Base-by-base conservation (phyloP, 352 stramenopile species). In the Phytophthora cactorum region DNA sequence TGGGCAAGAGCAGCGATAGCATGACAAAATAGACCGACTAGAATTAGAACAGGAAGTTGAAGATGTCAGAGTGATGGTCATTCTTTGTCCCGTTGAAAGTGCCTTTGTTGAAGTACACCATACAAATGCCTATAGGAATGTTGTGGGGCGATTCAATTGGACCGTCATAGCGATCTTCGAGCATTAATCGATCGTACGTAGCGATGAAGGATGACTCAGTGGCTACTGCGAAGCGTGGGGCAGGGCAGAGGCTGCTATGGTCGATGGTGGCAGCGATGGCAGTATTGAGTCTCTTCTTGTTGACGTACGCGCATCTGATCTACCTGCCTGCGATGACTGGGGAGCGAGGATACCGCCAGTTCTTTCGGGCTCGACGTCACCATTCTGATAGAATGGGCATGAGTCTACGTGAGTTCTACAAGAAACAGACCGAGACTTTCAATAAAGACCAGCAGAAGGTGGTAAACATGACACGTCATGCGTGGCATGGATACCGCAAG, bases 381-480 rank as follows among this genome's bases (percentile, higher is more conserved):
- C 46, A 25, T 7, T 12, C 25, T 28, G 15, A 17, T 34, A 62
- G 41, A 25, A 55, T 57, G n/a, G 36, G 52, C 14, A 15, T 38
- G 52, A 74, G n/a, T 51, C 54, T 52, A n/a, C 74, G 76, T 4
- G 59, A 70, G 17, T 54, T 77, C 32, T 81, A 78, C 55, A 53
- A 60, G 52, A 38, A 51, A 38, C 62, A 59, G 7, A 50, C 59
- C 4, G 15, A 55, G 17, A 25, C 31, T 2, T 74, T 84, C 49
- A 87, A 52, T 27, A 32, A 52, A 12, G 81, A 89, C 44, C 82
- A 91, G 28, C 31, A 64, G 44, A 49, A 72, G 12, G 79, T 89
- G 5, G 67, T 90, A 3, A 61, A 68, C 38, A 89, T 89, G 79
- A 79, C 80, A n/a, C 65, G 69, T 17, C 79, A 87, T 41, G 79